Percentiles rank a stretch among this genome's conserved stretches.
Evolutionary conservation across 2,329 filamentous ascomycete species (phyloP).

Genomic region (Fusarium nurragi): DNA sequence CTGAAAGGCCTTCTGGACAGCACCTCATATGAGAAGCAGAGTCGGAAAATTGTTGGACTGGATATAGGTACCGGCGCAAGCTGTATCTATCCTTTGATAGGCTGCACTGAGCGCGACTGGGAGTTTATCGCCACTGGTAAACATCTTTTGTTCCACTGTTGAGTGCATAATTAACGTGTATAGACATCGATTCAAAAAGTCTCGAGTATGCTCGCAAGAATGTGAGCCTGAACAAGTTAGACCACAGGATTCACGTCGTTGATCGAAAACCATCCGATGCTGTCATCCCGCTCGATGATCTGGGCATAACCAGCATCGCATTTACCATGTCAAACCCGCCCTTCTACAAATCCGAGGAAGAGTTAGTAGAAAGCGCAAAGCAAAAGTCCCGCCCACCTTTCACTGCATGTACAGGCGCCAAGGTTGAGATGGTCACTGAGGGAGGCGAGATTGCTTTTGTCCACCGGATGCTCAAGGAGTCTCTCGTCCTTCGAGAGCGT

Average conservation of each 20-base stretch:
- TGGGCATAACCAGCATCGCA: slow-evolving; percentile 66
- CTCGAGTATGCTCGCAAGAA: slow-evolving; percentile 74
- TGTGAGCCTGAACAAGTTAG: slow-evolving; percentile 70
- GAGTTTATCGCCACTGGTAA: slow-evolving; percentile 71
- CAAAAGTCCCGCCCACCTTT: slow-evolving; percentile 74
- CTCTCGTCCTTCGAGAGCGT: slow-evolving; percentile 63
- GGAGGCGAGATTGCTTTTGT: slow-evolving; percentile 85
- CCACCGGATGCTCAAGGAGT: slow-evolving; percentile 75
- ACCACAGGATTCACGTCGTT: slow-evolving; percentile 71
- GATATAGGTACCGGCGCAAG: slow-evolving; percentile 93
- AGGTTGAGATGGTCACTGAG: slow-evolving; percentile 83
- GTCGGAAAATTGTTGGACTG: slow-evolving; percentile 70
- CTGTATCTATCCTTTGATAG: slow-evolving; percentile 89
- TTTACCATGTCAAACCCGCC: slow-evolving; percentile 96
- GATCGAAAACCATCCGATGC: slow-evolving; percentile 59
- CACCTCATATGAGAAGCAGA: slow-evolving; percentile 61
- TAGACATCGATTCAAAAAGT: slow-evolving; percentile 79
- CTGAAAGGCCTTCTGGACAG: slow-evolving; percentile 83
- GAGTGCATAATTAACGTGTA: neutral
- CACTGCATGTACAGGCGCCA: slow-evolving; percentile 79
- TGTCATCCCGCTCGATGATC: slow-evolving; percentile 71
- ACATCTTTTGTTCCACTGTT: neutral
- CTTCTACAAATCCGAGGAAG: slow-evolving; percentile 81
- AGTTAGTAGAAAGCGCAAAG: slow-evolving; percentile 72
- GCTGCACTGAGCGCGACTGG: slow-evolving; percentile 77